Evolutionary conservation across 2,329 filamentous ascomycete genomes (phyloP).

Genomic region (Trichothecium sympodiale): DNA sequence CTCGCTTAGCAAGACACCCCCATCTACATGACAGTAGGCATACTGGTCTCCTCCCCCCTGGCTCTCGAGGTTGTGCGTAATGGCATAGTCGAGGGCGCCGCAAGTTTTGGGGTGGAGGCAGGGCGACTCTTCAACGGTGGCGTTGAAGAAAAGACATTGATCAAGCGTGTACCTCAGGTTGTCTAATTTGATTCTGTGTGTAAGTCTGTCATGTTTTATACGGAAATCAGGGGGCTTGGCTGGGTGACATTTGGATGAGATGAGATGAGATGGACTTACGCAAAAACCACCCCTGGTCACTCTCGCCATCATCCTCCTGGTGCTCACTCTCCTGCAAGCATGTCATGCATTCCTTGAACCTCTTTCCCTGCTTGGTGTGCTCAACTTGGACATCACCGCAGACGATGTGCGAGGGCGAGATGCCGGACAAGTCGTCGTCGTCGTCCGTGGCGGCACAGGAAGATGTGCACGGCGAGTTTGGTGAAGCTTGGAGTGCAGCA

Average conservation of each 20-base stretch:
- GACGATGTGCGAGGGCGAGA: constrained; percentile 30
- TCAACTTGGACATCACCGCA: constrained; percentile 35
- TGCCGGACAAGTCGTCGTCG: constrained; percentile 32
- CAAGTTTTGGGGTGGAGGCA: constrained; percentile 42
- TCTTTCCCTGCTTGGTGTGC: constrained; percentile 25
- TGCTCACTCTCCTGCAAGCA: constrained; percentile 43
- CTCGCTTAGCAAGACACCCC: constrained; percentile 19
- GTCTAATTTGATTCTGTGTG: constrained; percentile 21
- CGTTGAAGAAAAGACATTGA: constrained; percentile 42
- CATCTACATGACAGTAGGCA: constrained; percentile 33
- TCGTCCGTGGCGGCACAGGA: constrained; percentile 32
- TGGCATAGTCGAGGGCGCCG: constrained; percentile 27
- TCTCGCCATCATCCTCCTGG: constrained; percentile 30
- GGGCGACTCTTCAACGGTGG: constrained; percentile 29
- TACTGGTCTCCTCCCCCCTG: constrained; percentile 24
- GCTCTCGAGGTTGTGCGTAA: constrained; percentile 28
- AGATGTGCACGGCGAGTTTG: constrained; percentile 42
- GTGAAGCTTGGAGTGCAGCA: constrained; percentile 37
- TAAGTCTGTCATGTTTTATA: not conserved
- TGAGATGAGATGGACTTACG: too few relatives aligned
- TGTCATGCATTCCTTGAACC: constrained; percentile 37
- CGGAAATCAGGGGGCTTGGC: too few relatives aligned
- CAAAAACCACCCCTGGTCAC: constrained; percentile 44
- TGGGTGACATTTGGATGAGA: too few relatives aligned
- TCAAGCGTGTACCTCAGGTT: constrained; percentile 42